These are phyloP conservation scores for Adansonia madagascariensis DNA, from an alignment of 441 rosid species.

Conservation along the genomic window DNA sequence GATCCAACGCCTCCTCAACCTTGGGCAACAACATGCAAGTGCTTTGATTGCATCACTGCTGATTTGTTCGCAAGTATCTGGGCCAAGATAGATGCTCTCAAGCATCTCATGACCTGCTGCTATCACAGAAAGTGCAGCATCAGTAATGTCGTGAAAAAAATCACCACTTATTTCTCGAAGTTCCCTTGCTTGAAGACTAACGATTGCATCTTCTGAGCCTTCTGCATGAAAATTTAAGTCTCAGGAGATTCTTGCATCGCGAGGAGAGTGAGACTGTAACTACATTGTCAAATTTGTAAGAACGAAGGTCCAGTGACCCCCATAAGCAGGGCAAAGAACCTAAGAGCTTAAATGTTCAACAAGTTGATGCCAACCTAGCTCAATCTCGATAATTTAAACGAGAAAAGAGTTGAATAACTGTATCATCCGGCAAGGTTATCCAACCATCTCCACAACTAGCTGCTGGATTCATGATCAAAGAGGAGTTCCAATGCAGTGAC, in stretches of 20 bases:
- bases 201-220: constrained; percentile 79
- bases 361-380: constrained; percentile 79
- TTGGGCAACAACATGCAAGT: constrained; percentile 78
- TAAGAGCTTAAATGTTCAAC: constrained; percentile 71
- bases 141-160: constrained; percentile 78
- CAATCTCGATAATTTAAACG: constrained; percentile 83
- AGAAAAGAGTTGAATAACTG: constrained; percentile 77
- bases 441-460: constrained; percentile 54
- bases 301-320: constrained; percentile 79
- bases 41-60: constrained; percentile 85
- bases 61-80: constrained; percentile 87
- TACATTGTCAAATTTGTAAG: constrained; percentile 65
- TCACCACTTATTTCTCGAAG: constrained; percentile 80
- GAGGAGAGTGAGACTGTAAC: constrained; percentile 65
- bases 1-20: constrained; percentile 72
- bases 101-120: constrained; percentile 83
- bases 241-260: constrained; percentile 66
- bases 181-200: constrained; percentile 66
- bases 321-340: constrained; percentile 74
- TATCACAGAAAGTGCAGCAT: constrained; percentile 82
- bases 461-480: neutral
- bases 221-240: constrained; percentile 76
- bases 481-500: too few species aligned
- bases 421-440: constrained; percentile 81
- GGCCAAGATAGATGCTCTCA: constrained; percentile 90